Base-by-base conservation (phyloP, 148 eudicot species). In the Bassia scoparia region DNA sequence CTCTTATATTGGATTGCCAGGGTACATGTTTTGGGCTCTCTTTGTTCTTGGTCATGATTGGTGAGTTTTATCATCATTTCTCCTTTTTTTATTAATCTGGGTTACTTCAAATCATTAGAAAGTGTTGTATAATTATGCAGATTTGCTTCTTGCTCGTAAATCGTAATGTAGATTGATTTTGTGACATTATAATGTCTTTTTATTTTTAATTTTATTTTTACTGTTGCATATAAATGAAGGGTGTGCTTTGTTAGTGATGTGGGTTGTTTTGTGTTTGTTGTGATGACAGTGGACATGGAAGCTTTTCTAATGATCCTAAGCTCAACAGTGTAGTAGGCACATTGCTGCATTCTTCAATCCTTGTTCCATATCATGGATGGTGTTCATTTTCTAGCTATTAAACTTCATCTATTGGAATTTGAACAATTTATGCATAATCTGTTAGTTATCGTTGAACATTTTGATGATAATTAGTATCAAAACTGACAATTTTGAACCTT, bases 41-140 rank as follows among this genome's bases (percentile, higher is more conserved):
- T 90, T 88, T 86, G 96, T 90, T 83, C 96, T 90, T 82, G 96
- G 96, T 16, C 96, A 90, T 83, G 96, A 90, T 70, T 90, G 96
- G 95, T 89, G 61, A 62, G 72, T 75, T n/a, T 20, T 46, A 27
- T 15, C 29, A 15, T 48, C 54, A 17, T 16, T 26, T 26, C n/a
- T 1, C 5, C 30, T 35, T 9, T 15, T 33, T 2, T n/a, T 2
- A 13, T 17, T 43, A 17, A 30, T 7, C n/a, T n/a, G n/a, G n/a
- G n/a, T n/a, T n/a, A n/a, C n/a, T n/a, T n/a, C n/a, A n/a, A n/a
- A n/a, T n/a, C n/a, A n/a, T n/a, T n/a, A n/a, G n/a, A n/a, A n/a
- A n/a, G n/a, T n/a, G n/a, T n/a, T n/a, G n/a, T n/a, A 46, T 1
- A 27, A 10, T 4, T 0, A 26, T 72, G 54, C 8, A 27, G 14